Conservation (phyloP, 78 protist genomes). For the Mantamonas sphyraenae region DNA sequence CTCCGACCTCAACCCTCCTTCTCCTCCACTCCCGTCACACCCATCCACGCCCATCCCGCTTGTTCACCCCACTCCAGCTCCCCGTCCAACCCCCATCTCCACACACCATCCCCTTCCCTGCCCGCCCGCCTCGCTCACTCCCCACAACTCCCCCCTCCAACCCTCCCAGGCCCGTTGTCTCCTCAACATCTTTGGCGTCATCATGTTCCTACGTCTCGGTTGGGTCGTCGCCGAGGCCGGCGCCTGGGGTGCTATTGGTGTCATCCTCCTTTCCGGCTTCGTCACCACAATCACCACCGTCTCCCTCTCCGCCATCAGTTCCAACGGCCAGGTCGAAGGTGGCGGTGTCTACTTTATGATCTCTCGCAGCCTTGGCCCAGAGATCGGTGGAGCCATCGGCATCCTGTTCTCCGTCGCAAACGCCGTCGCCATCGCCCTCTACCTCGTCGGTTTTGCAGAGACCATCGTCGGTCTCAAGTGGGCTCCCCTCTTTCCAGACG, state of each 20-base stretch:
- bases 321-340: constrained; percentile 63
- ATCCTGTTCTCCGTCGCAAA: constrained; percentile 47
- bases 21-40: too few species aligned
- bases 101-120: too few species aligned
- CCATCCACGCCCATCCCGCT: too few species aligned
- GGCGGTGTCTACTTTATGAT: constrained; percentile 78
- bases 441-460: constrained; percentile 60
- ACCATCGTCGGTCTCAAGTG: constrained; percentile 1
- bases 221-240: constrained; percentile 65
- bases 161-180: constrained; percentile 12
- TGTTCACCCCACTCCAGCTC: too few species aligned
- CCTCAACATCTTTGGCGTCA: constrained; percentile 42
- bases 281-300: constrained; percentile 52
- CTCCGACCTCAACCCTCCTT: too few species aligned
- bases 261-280: constrained; percentile 2
- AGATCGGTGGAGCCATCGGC: constrained; percentile 54
- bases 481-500: not conserved
- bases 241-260: constrained; percentile 13
- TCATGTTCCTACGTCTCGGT: constrained; percentile 47
- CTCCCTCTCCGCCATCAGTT: constrained; percentile 67
- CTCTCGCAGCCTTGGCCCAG: constrained; percentile 67
- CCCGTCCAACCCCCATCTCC: too few species aligned
- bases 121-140: too few species aligned
- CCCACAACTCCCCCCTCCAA: too few species aligned
- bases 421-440: constrained; percentile 41